phyloP scores from a whole-genome alignment of 345 rosid genomes.

The Anastatica hierochuntica region DNA sequence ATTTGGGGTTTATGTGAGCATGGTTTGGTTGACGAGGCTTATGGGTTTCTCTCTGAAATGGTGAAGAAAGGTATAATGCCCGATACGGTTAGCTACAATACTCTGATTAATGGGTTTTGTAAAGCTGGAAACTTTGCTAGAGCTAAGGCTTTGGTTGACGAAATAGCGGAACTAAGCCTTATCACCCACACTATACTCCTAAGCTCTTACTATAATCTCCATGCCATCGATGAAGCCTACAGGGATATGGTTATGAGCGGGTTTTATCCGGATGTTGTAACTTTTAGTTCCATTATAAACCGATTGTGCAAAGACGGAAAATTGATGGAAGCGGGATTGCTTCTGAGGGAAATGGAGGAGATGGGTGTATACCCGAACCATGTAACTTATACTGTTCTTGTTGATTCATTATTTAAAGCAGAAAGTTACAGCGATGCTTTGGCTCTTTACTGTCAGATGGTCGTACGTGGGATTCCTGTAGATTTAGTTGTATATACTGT shows the following conservation, averaged over 20 bases:
- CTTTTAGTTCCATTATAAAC: constrained; percentile 60
- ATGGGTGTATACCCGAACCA: constrained; percentile 62
- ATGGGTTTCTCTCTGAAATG: constrained; percentile 64
- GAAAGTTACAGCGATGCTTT: constrained; percentile 44
- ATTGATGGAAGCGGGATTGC: constrained; percentile 44
- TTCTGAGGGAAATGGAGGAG: constrained; percentile 58
- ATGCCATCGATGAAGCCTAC: constrained; percentile 60
- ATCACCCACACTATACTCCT: constrained; percentile 60
- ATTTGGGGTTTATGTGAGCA: constrained; percentile 71
- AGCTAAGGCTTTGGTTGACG: constrained; percentile 47
- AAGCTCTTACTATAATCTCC: constrained; percentile 48
- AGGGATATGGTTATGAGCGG: constrained; percentile 48
- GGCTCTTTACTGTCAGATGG: constrained; percentile 63
- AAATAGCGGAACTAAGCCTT: constrained; percentile 47
- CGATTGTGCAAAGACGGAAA: constrained; percentile 64
- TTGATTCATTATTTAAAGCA: constrained; percentile 60
- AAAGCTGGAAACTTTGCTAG: constrained; percentile 49
- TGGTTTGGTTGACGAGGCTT: constrained; percentile 47
- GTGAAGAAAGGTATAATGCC: constrained; percentile 45
- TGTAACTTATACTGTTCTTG: constrained; percentile 52
- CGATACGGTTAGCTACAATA: constrained; percentile 64
- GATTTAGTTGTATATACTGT: constrained; percentile 68
- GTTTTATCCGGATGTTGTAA: constrained; percentile 61
- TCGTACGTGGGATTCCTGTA: constrained; percentile 60
- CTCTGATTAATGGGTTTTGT: constrained; percentile 73